These are phyloP conservation scores for Phytomonas sp. DNA, from an alignment of 208 protist genomes.

Conservation along the genomic window DNA sequence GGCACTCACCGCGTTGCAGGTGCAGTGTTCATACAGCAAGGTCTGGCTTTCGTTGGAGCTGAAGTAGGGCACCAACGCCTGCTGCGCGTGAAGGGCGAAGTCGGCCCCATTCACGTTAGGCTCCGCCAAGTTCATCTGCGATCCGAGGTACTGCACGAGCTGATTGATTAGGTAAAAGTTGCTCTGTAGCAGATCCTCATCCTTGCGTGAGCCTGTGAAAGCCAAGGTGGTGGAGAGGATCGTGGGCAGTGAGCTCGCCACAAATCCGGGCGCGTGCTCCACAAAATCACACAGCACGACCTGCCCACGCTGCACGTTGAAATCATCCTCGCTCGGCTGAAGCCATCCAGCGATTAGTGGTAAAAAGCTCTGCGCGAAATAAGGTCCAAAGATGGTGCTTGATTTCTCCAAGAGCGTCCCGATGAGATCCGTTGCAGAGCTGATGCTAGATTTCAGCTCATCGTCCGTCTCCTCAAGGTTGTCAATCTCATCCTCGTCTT, in stretches of 20 bases:
- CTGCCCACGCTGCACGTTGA: conserved; percentile 46
- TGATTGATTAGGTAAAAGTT: conserved; percentile 73
- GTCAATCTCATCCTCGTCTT: conserved; percentile 86
- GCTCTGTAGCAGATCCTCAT: conserved; percentile 54
- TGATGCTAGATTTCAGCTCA: conserved; percentile 55
- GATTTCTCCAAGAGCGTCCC: conserved; percentile 58
- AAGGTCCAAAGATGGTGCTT: conserved; percentile 52
- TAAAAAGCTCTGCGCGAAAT: conserved; percentile 55
- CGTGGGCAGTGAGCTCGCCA: conserved; percentile 35
- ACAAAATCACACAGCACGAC: conserved; percentile 72
- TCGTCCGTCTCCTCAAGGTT: conserved; percentile 60
- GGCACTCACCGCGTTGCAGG: conserved; percentile 64
- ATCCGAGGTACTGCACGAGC: conserved; percentile 48
- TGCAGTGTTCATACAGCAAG: conserved; percentile 34
- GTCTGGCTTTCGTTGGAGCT: conserved; percentile 20
- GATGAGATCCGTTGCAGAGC: conserved; percentile 45
- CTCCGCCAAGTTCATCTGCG: conserved; percentile 6
- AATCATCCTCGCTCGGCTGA: conserved; percentile 47
- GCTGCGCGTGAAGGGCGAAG: conserved; percentile 39
- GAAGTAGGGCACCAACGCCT: conserved; percentile 33
- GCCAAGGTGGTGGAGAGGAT: conserved; percentile 36
- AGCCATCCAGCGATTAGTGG: conserved; percentile 58
- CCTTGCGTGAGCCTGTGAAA: conserved; percentile 34
- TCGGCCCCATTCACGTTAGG: conserved; percentile 20
- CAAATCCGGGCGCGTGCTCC: conserved; percentile 41